Percentiles rank a stretch among this genome's conserved stretches.
Evolutionary conservation across 2,329 filamentous ascomycete species (phyloP).

Genomic region (Hymenoscyphus occultus): DNA sequence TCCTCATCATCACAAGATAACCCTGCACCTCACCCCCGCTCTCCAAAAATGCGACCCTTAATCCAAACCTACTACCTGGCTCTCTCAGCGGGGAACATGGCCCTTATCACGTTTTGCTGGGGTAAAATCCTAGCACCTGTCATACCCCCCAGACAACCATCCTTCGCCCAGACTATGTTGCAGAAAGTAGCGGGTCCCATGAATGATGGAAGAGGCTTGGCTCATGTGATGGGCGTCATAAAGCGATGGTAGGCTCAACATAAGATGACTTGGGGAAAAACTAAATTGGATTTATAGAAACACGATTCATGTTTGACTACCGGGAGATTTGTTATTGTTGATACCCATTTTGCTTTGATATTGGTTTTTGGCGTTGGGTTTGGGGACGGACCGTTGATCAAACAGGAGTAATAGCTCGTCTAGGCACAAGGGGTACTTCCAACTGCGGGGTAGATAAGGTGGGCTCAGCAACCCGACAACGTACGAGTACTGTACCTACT

Average conservation of each 20-base stretch:
- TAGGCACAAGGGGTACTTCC: neutral
- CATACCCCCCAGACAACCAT: neutral
- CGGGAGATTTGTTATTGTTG: neutral
- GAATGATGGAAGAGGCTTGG: neutral
- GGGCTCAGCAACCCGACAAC: too few relatives aligned
- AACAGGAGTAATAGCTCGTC: neutral
- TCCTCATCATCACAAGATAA: neutral
- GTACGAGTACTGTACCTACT: too few relatives aligned
- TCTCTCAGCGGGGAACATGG: constrained; percentile 18
- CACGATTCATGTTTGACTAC: neutral
- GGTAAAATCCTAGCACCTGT: constrained; percentile 10
- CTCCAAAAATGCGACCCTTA: constrained; percentile 12
- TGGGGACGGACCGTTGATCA: neutral
- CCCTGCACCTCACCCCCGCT: neutral
- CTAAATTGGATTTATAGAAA: neutral
- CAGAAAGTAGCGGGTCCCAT: neutral
- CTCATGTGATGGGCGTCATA: neutral
- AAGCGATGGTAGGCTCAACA: neutral
- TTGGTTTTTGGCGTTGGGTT: neutral
- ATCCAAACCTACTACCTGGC: constrained; percentile 18
- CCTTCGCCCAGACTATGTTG: neutral
- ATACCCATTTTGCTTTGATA: neutral
- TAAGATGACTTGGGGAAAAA: neutral
- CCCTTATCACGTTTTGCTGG: constrained; percentile 17
- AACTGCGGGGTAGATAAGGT: neutral